phyloP scores from a whole-genome alignment of 2,329 filamentous ascomycete genomes.

The Phialophora expanda region DNA sequence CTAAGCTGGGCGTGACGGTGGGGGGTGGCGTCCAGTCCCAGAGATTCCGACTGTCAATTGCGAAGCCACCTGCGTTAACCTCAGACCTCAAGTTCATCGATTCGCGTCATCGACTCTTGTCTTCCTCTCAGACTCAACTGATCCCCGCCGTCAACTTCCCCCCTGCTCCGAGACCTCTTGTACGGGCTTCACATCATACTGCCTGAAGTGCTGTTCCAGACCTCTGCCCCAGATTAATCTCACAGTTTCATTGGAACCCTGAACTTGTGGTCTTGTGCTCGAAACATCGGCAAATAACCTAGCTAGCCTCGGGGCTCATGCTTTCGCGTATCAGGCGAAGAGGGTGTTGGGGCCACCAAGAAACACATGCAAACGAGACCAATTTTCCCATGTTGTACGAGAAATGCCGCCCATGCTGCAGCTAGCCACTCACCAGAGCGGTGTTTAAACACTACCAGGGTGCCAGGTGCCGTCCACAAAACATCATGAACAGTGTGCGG shows the following conservation, averaged over 20 bases:
- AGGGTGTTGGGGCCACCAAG: not conserved
- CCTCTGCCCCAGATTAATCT: not conserved
- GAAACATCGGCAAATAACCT: not conserved
- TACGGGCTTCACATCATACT: not conserved
- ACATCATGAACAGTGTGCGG: not conserved
- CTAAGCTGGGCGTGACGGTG: slow-evolving; percentile 4
- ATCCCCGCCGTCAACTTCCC: not conserved
- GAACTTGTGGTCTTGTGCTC: not conserved
- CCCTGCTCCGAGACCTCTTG: not conserved
- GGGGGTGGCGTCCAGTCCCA: not conserved
- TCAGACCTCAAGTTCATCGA: not conserved
- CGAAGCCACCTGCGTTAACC: not conserved
- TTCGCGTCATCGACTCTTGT: slow-evolving; percentile 2
- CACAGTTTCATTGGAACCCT: not conserved
- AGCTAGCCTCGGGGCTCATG: not conserved
- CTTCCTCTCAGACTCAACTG: not conserved
- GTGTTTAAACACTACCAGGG: not conserved
- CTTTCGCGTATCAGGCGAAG: not conserved
- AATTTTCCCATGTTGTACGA: not conserved
- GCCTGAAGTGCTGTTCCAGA: not conserved
- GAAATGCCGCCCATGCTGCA: not conserved
- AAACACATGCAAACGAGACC: not conserved
- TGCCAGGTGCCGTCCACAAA: not conserved
- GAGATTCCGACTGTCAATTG: not conserved
- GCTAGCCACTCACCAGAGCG: not conserved